phyloP scores from a whole-genome alignment of 1,284 basidiomycete genomes.

The Baeospora myosura region DNA sequence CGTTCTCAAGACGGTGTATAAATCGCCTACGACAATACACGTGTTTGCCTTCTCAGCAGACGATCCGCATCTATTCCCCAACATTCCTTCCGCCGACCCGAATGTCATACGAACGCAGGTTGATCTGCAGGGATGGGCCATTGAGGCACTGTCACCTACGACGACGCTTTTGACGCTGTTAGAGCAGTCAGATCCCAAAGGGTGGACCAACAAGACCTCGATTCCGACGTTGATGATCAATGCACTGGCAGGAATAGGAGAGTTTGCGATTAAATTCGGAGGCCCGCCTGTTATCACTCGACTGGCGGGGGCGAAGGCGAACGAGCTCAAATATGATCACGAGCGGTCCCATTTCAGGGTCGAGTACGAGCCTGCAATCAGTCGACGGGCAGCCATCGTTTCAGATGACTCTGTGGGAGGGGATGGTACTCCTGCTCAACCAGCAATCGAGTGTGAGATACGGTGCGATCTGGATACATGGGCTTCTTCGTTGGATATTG shows the following conservation, averaged over 20 bases:
- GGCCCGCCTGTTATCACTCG: conserved; percentile 88
- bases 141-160: conserved; percentile 91
- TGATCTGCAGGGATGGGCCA: conserved; percentile 94
- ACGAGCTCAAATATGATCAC: conserved; percentile 78
- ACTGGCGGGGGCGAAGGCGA: conserved; percentile 72
- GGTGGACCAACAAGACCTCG: conserved; percentile 93
- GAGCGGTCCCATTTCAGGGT: conserved; percentile 79
- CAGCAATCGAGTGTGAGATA: conserved; percentile 85
- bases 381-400: conserved; percentile 34
- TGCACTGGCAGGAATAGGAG: conserved; percentile 82
- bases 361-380: conserved; percentile 73
- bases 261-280: conserved; percentile 91
- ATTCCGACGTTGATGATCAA: conserved; percentile 90
- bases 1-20: conserved; percentile 92
- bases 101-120: conserved; percentile 90
- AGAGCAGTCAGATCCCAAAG: conserved; percentile 95
- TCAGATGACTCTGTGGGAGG: conserved; percentile 10
- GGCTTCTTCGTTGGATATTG: conserved; percentile 81
- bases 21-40: conserved; percentile 91
- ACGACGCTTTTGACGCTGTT: conserved; percentile 92
- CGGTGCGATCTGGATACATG: conserved; percentile 92
- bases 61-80: conserved; percentile 80
- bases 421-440: too few relatives aligned
- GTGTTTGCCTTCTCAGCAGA: conserved; percentile 94
- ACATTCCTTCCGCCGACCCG: conserved; percentile 64